phyloP scores from a whole-genome alignment of 257 asterid genomes.

The Petunia secreta region DNA sequence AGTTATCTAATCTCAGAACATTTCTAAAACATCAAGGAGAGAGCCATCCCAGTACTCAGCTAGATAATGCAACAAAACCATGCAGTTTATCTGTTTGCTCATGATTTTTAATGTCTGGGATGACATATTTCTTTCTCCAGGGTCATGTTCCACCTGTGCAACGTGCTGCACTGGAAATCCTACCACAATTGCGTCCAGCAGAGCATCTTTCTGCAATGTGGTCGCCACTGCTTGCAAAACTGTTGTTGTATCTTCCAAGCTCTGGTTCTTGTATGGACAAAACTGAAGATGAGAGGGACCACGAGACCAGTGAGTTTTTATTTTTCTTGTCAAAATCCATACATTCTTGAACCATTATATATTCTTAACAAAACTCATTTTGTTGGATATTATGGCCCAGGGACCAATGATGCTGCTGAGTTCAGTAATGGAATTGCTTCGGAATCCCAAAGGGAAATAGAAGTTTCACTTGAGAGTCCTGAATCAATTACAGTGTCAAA shows the following conservation, averaged over 20 bases:
- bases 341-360: slow-evolving; percentile 5
- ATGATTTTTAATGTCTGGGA: not conserved
- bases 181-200: slow-evolving; percentile 75
- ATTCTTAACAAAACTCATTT: slow-evolving; percentile 8
- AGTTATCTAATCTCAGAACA: not conserved
- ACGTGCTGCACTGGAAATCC: slow-evolving; percentile 79
- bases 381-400: slow-evolving; percentile 30
- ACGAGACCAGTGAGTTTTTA: slow-evolving; percentile 28
- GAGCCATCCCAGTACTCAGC: not conserved
- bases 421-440: slow-evolving; percentile 45
- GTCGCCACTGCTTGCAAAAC: slow-evolving; percentile 62
- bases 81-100: not conserved
- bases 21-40: not conserved
- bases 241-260: slow-evolving; percentile 80
- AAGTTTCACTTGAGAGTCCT: slow-evolving; percentile 40
- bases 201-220: slow-evolving; percentile 84
- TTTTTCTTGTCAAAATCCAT: slow-evolving; percentile 13
- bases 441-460: slow-evolving; percentile 45
- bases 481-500: slow-evolving; percentile 40
- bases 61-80: not conserved
- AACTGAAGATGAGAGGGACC: slow-evolving; percentile 44
- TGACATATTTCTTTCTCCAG: slow-evolving; percentile 44
- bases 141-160: slow-evolving; percentile 86
- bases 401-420: slow-evolving; percentile 32
- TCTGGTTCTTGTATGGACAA: slow-evolving; percentile 59